Conservation (phyloP, 2,329 filamentous ascomycete species). For the Hymenoscyphus fructigenus region DNA sequence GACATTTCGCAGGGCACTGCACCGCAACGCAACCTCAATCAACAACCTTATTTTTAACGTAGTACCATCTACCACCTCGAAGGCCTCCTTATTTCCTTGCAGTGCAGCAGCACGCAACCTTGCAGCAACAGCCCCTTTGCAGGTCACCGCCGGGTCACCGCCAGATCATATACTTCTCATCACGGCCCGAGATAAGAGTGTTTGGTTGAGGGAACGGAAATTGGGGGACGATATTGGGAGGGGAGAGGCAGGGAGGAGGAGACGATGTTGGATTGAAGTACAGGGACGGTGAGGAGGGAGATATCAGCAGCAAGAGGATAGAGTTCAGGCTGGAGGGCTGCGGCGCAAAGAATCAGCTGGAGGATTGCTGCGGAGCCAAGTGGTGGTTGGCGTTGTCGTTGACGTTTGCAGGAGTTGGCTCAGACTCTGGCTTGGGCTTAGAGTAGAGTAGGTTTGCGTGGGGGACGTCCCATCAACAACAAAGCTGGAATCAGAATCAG, state of each 20-base stretch:
- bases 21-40: neutral
- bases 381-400: neutral
- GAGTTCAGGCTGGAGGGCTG: neutral
- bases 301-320: neutral
- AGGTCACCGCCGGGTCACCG: slow-evolving; percentile 25
- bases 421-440: neutral
- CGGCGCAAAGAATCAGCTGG: slow-evolving; percentile 6
- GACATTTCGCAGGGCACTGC: slow-evolving; percentile 23
- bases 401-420: slow-evolving; percentile 4
- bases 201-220: neutral
- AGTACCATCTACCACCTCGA: neutral
- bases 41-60: neutral
- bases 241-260: neutral
- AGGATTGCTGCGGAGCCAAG: neutral
- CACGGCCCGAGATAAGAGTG: slow-evolving; percentile 6
- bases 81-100: neutral
- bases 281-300: neutral
- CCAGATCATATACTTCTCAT: slow-evolving; percentile 26
- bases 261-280: neutral
- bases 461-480: slow-evolving; percentile 14
- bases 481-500: neutral
- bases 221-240: neutral
- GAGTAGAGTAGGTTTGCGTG: neutral
- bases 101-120: slow-evolving; percentile 5
- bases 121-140: slow-evolving; percentile 8